Conservation (phyloP, 192 early-diverging fungal species). For the Podila minutissima region DNA sequence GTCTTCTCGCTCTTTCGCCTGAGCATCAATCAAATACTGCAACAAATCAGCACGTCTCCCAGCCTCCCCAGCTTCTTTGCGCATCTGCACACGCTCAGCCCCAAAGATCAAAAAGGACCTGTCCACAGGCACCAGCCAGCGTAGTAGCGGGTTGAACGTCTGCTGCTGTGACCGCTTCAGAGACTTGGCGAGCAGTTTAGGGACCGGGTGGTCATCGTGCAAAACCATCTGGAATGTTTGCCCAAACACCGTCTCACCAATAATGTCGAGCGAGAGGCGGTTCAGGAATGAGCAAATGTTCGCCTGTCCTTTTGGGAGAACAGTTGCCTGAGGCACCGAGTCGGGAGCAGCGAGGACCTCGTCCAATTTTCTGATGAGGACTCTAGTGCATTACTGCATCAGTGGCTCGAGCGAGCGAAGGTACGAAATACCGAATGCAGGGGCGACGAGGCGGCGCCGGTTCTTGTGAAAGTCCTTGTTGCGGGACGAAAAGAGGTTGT, state of each 20-base stretch:
- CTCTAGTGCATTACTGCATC: constrained; percentile 34
- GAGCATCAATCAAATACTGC: constrained; percentile 59
- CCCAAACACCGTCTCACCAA: constrained; percentile 65
- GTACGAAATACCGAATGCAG: constrained; percentile 60
- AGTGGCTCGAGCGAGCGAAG: constrained; percentile 57
- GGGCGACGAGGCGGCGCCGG: constrained; percentile 55
- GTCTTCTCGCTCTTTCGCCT: constrained; percentile 26
- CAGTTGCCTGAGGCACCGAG: neutral
- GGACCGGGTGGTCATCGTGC: constrained; percentile 52
- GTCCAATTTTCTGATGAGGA: constrained; percentile 34
- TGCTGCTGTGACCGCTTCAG: constrained; percentile 21
- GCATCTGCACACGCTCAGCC: neutral
- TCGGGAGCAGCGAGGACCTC: constrained; percentile 11
- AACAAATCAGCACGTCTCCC: constrained; percentile 52
- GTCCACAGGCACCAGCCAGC: constrained; percentile 10
- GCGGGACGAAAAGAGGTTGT: constrained; percentile 41
- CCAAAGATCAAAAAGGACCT: constrained; percentile 17
- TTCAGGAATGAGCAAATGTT: constrained; percentile 52
- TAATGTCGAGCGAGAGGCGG: constrained; percentile 55
- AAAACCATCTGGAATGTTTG: constrained; percentile 59
- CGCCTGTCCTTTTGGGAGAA: constrained; percentile 20
- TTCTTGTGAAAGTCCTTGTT: constrained; percentile 53
- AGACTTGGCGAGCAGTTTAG: constrained; percentile 27
- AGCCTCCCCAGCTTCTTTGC: constrained; percentile 1
- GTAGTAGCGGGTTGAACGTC: constrained; percentile 24